Conservation (phyloP, 768 basidiomycete species). For the Mycena rebaudengoi region DNA sequence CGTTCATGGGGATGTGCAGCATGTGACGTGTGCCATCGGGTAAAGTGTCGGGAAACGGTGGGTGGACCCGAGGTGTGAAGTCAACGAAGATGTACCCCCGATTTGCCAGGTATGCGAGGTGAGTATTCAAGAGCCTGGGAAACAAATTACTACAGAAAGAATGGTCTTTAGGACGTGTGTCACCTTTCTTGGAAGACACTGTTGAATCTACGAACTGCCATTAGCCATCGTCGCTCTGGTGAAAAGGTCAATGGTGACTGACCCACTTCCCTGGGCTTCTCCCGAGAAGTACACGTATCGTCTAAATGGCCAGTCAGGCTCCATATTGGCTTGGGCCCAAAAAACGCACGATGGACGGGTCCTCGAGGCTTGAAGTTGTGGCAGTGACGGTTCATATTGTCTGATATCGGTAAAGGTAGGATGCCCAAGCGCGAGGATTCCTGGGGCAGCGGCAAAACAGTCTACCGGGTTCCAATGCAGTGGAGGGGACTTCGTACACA, state of each 20-base stretch:
- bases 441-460: no score
- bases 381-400: conserved; percentile 10
- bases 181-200: conserved; percentile 23
- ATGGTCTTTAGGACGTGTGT: background rate
- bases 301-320: background rate
- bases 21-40: background rate
- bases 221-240: background rate
- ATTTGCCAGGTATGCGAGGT: conserved; percentile 21
- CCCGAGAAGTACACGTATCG: conserved; percentile 17
- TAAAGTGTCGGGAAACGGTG: conserved; percentile 18
- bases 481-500: no score
- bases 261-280: conserved; percentile 19
- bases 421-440: conserved; percentile 2
- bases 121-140: conserved; percentile 20
- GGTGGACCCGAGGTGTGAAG: conserved; percentile 18
- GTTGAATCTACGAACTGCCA: background rate
- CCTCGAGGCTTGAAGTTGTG: conserved; percentile 2
- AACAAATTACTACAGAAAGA: background rate
- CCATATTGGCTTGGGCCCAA: background rate
- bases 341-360: background rate
- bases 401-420: conserved; percentile 16
- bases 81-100: conserved; percentile 24
- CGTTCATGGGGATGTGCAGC: conserved; percentile 26
- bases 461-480: no score
- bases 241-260: background rate